Evolutionary conservation across 2,329 filamentous ascomycete genomes (phyloP).

Genomic region (Balansia obtecta): DNA sequence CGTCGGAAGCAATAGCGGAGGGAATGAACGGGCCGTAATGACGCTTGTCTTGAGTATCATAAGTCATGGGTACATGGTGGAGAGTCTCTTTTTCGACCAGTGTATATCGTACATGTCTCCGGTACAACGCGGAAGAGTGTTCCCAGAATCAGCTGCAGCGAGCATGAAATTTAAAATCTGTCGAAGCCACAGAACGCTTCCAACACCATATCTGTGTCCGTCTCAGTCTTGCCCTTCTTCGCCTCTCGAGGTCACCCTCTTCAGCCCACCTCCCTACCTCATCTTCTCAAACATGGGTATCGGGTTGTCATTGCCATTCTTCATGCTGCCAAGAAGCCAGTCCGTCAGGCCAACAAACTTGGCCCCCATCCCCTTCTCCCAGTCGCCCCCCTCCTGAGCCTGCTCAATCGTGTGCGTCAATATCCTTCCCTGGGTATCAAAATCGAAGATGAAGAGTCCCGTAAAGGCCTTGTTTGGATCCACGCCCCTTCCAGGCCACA

Average conservation of each 20-base stretch:
- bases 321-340: conserved; percentile 76
- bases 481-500: conserved; percentile 17
- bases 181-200: not conserved
- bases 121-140: not conserved
- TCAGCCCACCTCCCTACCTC: conserved; percentile 9
- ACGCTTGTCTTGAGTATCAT: not conserved
- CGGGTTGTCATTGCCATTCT: conserved; percentile 18
- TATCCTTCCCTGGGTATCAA: conserved; percentile 76
- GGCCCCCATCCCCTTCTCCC: conserved; percentile 68
- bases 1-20: too few relatives aligned
- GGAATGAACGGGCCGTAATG: not conserved
- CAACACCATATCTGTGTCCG: not conserved
- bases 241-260: not conserved
- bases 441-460: conserved; percentile 90
- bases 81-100: not conserved
- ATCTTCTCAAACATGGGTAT: conserved; percentile 24
- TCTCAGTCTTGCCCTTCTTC: not conserved
- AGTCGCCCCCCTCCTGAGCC: conserved; percentile 69
- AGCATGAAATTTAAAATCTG: not conserved
- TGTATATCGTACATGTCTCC: conserved; percentile 1
- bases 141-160: not conserved
- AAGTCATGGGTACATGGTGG: not conserved
- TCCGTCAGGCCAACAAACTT: conserved; percentile 87
- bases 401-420: conserved; percentile 88
- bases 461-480: conserved; percentile 67